These are phyloP conservation scores for Herpetomonas samuelpessoai DNA, from an alignment of 208 protist genomes.

Conservation along the genomic window DNA sequence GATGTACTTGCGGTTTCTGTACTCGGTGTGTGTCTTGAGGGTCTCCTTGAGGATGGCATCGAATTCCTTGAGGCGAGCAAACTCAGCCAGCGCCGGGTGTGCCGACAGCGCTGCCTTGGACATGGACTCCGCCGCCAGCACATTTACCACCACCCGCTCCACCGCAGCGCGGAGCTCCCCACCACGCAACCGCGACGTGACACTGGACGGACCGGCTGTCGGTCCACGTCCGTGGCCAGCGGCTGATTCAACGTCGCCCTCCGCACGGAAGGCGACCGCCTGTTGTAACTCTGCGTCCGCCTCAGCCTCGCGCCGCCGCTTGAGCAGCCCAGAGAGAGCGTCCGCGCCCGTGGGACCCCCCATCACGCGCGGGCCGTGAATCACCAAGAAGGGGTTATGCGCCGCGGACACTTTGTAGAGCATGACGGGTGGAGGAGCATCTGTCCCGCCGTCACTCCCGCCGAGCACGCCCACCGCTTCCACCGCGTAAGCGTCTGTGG, in stretches of 20 bases:
- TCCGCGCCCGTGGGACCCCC: constrained; percentile 43
- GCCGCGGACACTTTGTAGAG: constrained; percentile 12
- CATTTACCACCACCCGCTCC: constrained; percentile 39
- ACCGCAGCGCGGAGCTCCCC: constrained; percentile 35
- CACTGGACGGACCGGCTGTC: neutral
- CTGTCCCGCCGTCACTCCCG: neutral
- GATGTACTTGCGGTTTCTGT: constrained; percentile 54
- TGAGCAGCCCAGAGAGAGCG: constrained; percentile 24
- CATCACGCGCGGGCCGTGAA: constrained; percentile 68
- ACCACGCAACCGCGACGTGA: constrained; percentile 8
- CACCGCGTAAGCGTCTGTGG: too few species aligned
- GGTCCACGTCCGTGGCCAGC: neutral
- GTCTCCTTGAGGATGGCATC: constrained; percentile 49
- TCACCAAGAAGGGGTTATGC: constrained; percentile 64
- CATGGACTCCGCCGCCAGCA: constrained; percentile 32
- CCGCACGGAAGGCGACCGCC: neutral
- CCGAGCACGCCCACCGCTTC: too few species aligned
- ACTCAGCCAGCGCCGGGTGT: constrained; percentile 34
- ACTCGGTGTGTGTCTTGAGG: constrained; percentile 55
- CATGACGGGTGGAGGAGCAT: neutral
- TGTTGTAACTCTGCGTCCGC: constrained; percentile 17
- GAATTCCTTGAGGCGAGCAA: constrained; percentile 32
- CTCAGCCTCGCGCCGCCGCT: constrained; percentile 34
- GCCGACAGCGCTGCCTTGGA: constrained; percentile 31
- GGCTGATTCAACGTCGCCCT: neutral